Conservation (phyloP, 78 protist genomes). For the Dictyostelium brefeldianum region DNA sequence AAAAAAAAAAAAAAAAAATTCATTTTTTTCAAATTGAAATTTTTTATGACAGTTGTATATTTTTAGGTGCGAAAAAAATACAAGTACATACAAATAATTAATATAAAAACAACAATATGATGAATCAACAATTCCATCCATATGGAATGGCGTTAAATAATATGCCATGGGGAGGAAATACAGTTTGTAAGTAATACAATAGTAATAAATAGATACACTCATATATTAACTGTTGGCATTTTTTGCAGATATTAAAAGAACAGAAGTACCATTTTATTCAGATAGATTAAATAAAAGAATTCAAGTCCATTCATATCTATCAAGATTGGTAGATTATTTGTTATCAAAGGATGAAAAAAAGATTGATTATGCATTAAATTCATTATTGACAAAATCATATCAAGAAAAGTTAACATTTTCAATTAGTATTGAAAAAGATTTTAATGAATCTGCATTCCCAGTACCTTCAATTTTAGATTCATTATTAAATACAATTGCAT, state of each 20-base stretch:
- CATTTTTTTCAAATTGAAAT: too few species aligned
- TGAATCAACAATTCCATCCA: neutral
- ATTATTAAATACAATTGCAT: neutral
- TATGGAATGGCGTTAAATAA: neutral
- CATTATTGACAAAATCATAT: constrained; percentile 37
- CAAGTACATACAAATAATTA: too few species aligned
- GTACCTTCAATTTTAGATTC: constrained; percentile 28
- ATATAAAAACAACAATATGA: neutral
- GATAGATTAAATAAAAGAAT: constrained; percentile 60
- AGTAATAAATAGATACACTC: neutral
- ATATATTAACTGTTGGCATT: neutral
- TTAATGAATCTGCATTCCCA: neutral
- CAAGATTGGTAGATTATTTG: constrained; percentile 35
- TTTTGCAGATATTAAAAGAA: constrained; percentile 47
- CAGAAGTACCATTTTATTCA: constrained; percentile 78
- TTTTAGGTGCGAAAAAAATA: too few species aligned
- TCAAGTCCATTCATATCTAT: neutral
- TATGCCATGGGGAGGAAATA: neutral
- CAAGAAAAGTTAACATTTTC: constrained; percentile 53
- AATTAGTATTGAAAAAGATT: constrained; percentile 7
- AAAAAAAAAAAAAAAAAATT: too few species aligned
- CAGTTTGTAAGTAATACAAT: neutral
- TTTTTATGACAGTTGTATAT: too few species aligned
- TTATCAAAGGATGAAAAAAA: neutral
- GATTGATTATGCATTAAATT: constrained; percentile 21